Conservation (phyloP, 495 filamentous ascomycete species). For the Hypoxylon fragiforme region DNA sequence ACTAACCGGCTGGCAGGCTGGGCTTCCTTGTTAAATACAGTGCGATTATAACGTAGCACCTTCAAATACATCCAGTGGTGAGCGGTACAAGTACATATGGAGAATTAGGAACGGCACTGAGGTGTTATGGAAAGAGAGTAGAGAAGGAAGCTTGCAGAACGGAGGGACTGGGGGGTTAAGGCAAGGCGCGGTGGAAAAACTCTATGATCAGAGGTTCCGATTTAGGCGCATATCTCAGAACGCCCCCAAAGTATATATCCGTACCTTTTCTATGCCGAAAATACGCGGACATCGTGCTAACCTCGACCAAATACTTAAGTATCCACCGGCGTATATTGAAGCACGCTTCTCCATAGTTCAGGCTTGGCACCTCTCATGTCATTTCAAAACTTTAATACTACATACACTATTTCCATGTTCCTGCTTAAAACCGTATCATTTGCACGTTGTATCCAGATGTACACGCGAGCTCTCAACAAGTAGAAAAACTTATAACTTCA, state of each 20-base stretch:
- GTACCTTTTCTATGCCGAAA: slow-evolving; percentile 10
- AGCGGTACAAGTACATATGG: not conserved
- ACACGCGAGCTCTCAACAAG: too few relatives aligned
- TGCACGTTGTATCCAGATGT: too few relatives aligned
- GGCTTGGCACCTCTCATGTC: slow-evolving; percentile 29
- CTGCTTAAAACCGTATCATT: too few relatives aligned
- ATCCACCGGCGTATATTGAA: slow-evolving; percentile 16
- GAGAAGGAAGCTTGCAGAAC: slow-evolving; percentile 24
- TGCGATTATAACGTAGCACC: too few relatives aligned
- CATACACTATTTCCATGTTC: too few relatives aligned
- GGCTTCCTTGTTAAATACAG: too few relatives aligned
- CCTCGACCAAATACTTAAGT: too few relatives aligned
- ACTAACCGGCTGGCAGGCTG: too few relatives aligned
- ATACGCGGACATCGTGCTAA: too few relatives aligned
- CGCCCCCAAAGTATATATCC: too few relatives aligned
- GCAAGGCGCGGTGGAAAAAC: slow-evolving; percentile 27
- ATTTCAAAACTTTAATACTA: slow-evolving; percentile 29
- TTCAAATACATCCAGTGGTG: not conserved
- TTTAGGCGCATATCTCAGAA: slow-evolving; percentile 40
- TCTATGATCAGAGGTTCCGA: slow-evolving; percentile 27
- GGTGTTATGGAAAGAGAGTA: not conserved
- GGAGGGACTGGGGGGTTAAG: slow-evolving; percentile 23
- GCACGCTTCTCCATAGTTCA: slow-evolving; percentile 20
- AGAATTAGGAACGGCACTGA: not conserved
- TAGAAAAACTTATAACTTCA: too few relatives aligned